phyloP scores from a whole-genome alignment of 164 flowering plant genomes.

The Umbilicus rupestris region DNA sequence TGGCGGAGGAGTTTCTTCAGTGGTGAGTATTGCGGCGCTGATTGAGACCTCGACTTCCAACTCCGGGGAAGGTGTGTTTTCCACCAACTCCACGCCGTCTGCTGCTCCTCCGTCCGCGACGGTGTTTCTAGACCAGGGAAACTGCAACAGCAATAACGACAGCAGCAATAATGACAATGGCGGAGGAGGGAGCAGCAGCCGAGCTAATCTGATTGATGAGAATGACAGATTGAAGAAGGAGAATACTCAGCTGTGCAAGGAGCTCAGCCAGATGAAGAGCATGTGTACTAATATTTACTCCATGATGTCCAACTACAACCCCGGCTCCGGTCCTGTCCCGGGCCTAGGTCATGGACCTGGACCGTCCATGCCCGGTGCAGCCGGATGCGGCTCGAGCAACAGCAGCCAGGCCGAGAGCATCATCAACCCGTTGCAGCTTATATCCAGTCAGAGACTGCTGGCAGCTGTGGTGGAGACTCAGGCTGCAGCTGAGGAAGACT shows the following conservation, averaged over 20 bases:
- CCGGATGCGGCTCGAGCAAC: slow-evolving; percentile 14
- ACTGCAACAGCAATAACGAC: slow-evolving; percentile 49
- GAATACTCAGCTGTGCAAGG: slow-evolving; percentile 46
- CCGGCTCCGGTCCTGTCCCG: not conserved
- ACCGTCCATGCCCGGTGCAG: not conserved
- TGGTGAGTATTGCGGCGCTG: no score
- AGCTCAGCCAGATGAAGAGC: slow-evolving; percentile 53
- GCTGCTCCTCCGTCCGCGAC: slow-evolving; percentile 13
- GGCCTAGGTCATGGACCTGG: not conserved
- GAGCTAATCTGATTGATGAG: slow-evolving; percentile 54
- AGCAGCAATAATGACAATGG: slow-evolving; percentile 25
- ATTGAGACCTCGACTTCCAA: not conserved
- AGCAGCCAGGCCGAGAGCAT: slow-evolving; percentile 14
- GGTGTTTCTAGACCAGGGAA: slow-evolving; percentile 40
- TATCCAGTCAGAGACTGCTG: slow-evolving; percentile 30
- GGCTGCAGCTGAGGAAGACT: slow-evolving; percentile 9
- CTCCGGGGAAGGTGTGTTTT: not conserved
- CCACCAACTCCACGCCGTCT: not conserved
- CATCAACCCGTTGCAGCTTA: slow-evolving; percentile 32
- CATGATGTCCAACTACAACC: slow-evolving; percentile 46
- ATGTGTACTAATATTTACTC: slow-evolving; percentile 55
- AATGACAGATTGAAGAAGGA: slow-evolving; percentile 67
- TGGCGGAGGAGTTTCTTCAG: not conserved
- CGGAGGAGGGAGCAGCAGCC: not conserved
- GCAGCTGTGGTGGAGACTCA: not conserved